Evolutionary conservation across 352 stramenopile species (phyloP), one percentile per base, ranked within the genome.

Genomic region (Pythium biforme): DNA sequence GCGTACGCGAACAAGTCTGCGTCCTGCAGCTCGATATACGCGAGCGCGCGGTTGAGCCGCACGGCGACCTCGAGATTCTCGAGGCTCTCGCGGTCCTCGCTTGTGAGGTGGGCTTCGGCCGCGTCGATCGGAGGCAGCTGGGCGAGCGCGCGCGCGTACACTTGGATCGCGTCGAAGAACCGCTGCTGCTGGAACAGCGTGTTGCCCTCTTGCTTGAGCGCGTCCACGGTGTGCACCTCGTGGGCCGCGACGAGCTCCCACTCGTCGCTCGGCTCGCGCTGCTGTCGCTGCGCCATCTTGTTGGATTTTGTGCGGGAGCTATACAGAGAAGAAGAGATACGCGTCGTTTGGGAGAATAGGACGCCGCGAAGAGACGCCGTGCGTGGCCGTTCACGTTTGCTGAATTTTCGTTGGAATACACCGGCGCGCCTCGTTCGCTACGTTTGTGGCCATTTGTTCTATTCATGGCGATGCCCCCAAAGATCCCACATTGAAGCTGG

Each of bases 11-110:
- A 40, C 0, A 57, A 26, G 31, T 69, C 65, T 19, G 47, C 43
- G 11, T 75, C 68, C 3, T 61, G 45, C 6, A 73, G 52, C 51
- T 90, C 74, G 23, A 90, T 73, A 37, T 71, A 72, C 6, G 79
- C 79, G 46, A 85, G 79, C 10, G 84, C 79, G 12, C 84, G 77
- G 56, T 93, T 93, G 20, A 90, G 70, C 19, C 74, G 74, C 59
- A 93, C 77, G 0, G 81, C 80, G 14, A 65, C 41, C 33, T 85
- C 76, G 10, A 91, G 57, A 22, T 50, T 53, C 10, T 37, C 49
- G 4, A 81, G 46, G 7, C 43, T 66, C 7, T 66, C 45, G n/a
- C 39, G 11, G 29, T 73, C 66, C 2, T 50, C 33, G 3, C 0
- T 4, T 5, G 39, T 62, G 33, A 73, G 60, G 20, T 33, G 48